phyloP scores from a whole-genome alignment of 495 filamentous ascomycete species.

The Oidiodendron maius region DNA sequence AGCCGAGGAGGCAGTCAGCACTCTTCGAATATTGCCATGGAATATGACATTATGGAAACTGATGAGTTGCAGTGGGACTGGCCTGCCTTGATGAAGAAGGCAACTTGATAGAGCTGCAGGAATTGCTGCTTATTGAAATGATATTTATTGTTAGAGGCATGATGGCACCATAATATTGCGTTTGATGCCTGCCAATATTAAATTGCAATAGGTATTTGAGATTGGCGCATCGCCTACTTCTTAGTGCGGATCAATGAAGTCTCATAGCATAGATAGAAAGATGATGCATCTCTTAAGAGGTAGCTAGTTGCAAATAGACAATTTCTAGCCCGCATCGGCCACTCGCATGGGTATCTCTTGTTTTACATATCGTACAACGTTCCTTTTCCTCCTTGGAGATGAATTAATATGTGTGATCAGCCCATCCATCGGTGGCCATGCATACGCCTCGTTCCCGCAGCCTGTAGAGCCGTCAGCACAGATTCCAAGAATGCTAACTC shows the following conservation, averaged over 20 bases:
- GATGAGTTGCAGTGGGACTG: constrained; percentile 27
- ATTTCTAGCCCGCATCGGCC: no score
- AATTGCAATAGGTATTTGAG: not conserved
- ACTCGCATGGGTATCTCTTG: no score
- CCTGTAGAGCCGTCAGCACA: constrained; percentile 54
- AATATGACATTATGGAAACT: constrained; percentile 21
- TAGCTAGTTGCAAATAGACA: no score
- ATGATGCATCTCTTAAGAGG: no score
- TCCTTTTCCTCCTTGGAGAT: constrained; percentile 12
- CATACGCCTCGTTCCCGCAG: constrained; percentile 66
- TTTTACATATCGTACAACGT: not conserved
- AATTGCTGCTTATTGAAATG: constrained; percentile 6
- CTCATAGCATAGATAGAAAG: no score
- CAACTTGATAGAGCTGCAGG: not conserved
- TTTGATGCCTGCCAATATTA: constrained; percentile 1
- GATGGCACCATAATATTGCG: not conserved
- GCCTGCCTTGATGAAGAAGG: constrained; percentile 14
- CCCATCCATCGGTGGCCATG: constrained; percentile 64
- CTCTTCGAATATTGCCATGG: not conserved
- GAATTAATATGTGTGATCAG: constrained; percentile 31
- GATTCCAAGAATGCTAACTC: constrained; percentile 53
- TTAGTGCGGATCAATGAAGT: no score
- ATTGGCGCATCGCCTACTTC: no score
- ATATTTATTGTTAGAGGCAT: constrained; percentile 1
- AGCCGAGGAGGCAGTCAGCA: not conserved